Evolutionary conservation across 2,329 filamentous ascomycete genomes (phyloP).

Genomic region (Hypoxylon sp.): DNA sequence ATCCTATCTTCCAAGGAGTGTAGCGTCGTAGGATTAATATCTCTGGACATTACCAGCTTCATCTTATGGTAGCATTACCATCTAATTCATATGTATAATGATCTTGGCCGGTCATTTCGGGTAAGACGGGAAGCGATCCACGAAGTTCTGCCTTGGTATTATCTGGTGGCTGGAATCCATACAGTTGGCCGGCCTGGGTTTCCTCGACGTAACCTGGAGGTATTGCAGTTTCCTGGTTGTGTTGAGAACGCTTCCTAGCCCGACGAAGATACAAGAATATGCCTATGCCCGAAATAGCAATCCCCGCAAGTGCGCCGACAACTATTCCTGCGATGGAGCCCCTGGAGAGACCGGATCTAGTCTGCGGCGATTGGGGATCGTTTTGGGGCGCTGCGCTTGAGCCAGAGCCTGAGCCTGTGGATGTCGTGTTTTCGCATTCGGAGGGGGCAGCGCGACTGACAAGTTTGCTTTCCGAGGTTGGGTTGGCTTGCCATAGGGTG

Average conservation of each 20-base stretch:
- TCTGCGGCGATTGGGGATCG: background rate
- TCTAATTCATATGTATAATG: slow-evolving; percentile 8
- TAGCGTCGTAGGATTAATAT: background rate
- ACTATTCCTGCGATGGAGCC: slow-evolving; percentile 14
- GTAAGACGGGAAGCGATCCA: background rate
- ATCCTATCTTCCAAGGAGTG: slow-evolving; percentile 10
- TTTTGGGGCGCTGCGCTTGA: background rate
- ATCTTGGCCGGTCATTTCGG: slow-evolving; percentile 12
- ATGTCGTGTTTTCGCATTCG: slow-evolving; percentile 4
- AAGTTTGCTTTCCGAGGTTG: slow-evolving; percentile 23
- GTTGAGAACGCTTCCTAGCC: background rate
- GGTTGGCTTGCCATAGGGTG: slow-evolving; percentile 49
- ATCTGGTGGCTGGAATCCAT: background rate
- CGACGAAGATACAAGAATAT: slow-evolving; percentile 11
- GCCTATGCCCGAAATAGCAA: background rate
- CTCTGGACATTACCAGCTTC: background rate
- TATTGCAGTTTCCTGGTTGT: background rate
- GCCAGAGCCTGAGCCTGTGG: background rate
- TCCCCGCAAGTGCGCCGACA: slow-evolving; percentile 5
- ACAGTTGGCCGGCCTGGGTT: background rate
- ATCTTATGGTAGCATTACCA: background rate
- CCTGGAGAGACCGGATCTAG: background rate
- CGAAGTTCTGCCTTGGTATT: slow-evolving; percentile 6
- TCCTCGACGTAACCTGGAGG: background rate
- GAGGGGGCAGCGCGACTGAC: background rate